Percentiles rank a stretch among this genome's conserved stretches.
Conservation (phyloP, 1,139 yeast genomes). For the Yamadazyma spencermartinsiae region DNA sequence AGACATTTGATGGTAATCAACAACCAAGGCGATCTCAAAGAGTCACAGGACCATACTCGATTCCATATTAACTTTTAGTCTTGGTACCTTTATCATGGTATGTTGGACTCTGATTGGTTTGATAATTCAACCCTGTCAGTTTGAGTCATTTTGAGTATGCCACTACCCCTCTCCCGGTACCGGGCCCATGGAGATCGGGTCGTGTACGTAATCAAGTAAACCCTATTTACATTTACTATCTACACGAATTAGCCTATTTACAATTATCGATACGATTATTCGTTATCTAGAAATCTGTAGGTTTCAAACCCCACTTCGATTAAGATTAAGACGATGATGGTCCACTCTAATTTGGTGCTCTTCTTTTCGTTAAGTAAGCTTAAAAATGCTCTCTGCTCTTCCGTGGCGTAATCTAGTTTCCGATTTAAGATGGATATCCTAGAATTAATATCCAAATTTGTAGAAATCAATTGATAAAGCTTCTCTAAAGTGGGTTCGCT, state of each 20-base stretch:
- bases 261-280: background rate
- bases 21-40: no score
- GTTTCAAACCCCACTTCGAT: conserved; percentile 80
- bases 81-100: no score
- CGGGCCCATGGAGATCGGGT: no score
- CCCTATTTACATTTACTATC: conserved; percentile 2
- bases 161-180: conserved; percentile 1
- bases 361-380: conserved; percentile 76
- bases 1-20: no score
- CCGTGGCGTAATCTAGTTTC: conserved; percentile 86
- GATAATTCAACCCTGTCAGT: background rate
- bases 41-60: no score
- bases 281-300: conserved; percentile 11
- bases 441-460: conserved; percentile 70
- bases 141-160: conserved; percentile 3
- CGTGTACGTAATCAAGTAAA: no score
- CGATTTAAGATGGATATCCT: conserved; percentile 78
- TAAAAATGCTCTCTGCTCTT: conserved; percentile 77
- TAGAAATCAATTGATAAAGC: conserved; percentile 69
- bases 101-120: background rate
- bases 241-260: background rate
- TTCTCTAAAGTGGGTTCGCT: conserved; percentile 81
- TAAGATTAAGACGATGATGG: conserved; percentile 76
- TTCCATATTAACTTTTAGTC: no score
- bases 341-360: conserved; percentile 81